These are phyloP conservation scores for Malassezia caprae DNA, from an alignment of 1,284 basidiomycete genomes.

Conservation along the genomic window DNA sequence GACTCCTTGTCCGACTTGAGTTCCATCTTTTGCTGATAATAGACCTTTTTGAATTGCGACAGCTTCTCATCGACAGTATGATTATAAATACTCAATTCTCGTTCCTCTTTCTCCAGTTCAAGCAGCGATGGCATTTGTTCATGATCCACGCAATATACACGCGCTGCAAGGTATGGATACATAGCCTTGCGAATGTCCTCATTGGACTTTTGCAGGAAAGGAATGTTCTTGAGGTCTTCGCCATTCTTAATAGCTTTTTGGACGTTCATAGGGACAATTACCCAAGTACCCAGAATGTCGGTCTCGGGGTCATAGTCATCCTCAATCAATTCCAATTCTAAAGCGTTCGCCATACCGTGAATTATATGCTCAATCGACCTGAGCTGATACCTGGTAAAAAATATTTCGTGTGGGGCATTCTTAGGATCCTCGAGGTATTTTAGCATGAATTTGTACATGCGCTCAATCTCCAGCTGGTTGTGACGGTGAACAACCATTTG, in stretches of 20 bases:
- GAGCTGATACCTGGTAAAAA: constrained; percentile 21
- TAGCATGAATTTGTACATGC: constrained; percentile 11
- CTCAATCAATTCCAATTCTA: neutral
- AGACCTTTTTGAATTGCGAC: constrained; percentile 78
- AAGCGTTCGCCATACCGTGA: neutral
- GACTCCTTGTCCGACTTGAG: constrained; percentile 54
- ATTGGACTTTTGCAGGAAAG: constrained; percentile 48
- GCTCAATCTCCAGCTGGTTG: neutral
- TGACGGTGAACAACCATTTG: constrained; percentile 12
- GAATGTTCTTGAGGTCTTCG: constrained; percentile 18
- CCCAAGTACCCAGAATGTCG: constrained; percentile 29
- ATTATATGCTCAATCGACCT: constrained; percentile 11
- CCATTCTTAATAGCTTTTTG: neutral
- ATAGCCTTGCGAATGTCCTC: constrained; percentile 72
- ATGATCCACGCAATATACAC: constrained; percentile 41
- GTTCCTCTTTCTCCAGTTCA: neutral
- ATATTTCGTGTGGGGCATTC: constrained; percentile 25
- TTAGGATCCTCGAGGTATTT: constrained; percentile 19
- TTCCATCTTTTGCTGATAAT: constrained; percentile 58
- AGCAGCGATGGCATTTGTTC: constrained; percentile 16
- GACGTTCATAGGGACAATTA: constrained; percentile 23
- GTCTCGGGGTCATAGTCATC: constrained; percentile 39
- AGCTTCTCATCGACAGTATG: constrained; percentile 62
- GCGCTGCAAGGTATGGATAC: constrained; percentile 75
- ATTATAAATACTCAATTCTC: neutral